Evolutionary conservation across 169 alveolate species (phyloP), one percentile per base, ranked within the genome.

Genomic region (Miamiensis avidus): DNA sequence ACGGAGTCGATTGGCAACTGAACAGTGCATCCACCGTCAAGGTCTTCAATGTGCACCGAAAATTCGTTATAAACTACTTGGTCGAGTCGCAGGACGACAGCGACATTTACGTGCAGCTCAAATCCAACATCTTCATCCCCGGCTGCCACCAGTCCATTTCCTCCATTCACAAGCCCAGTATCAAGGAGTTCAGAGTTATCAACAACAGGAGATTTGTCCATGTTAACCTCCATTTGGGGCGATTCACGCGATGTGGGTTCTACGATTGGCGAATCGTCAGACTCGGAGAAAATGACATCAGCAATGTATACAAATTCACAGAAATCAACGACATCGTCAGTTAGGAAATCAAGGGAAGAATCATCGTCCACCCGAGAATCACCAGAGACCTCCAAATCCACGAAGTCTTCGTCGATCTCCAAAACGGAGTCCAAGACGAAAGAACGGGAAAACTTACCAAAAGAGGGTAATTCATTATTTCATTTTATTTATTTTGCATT

Each of bases 221-320:
- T 65, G 78, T 94, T 82, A 81, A 82, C 25, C 83, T 94, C 76
- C 89, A 91, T 84, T 89, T 97, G 28, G 98, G 98, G 11, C 91
- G 79, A 76, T 93, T 95, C 84, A 88, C 91, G 72, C 92, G 96
- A 89, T 96, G 98, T 81, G 99, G 99, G 11, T 97, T 96, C 87
- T 97, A 95, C 85, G 99, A 97, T 89, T 97, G 98, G 98, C 85
- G 96, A 76, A 83, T 97, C 4, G 93, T 93, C 32, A 81, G 90
- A 65, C 91, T 96, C 33, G 83, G 85, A n/a, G 79, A 89, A 76
- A 89, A 89, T 75, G 89, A 93, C n/a, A 86, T 95, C 74, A 75
- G 88, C 34, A 83, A 90, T 33, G 30, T 91, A 25, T 82, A 83
- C 78, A 90, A 88, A 31, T 79, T 82, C 29, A 65, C 69, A 65